Evolutionary conservation across 129 eudicot species (phyloP), one percentile per base, ranked within the genome.

Genomic region (Artemisia tridentata): DNA sequence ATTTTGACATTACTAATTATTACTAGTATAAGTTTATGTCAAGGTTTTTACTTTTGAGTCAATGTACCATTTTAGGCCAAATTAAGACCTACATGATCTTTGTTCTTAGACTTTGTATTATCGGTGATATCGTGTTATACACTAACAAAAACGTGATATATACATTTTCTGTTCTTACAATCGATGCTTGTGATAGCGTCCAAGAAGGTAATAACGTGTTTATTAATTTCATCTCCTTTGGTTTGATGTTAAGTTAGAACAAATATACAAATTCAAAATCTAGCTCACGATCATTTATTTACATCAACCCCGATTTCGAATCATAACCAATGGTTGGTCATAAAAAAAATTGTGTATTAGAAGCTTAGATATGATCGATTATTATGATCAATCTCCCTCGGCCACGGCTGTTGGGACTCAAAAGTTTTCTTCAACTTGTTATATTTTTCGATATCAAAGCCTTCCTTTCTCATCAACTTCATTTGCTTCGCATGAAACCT

Each of bases 361-460:
- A 45, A 46, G 52, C 50, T 62, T 56, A 58, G 48, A 47, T 61
- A 54, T 7, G 34, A 48, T 25, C 58, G 18, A 66, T 62, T 11
- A 11, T 46, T 10, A 68, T 12, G 61, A 45, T 13, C 41, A 71
- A 43, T 43, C 57, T 25, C 60, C 21, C 61, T 55, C 27, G 61
- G 65, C 71, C 75, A 67, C 15, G 67, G 66, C 46, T 50, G 48
- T 10, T 48, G 68, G 50, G 83, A 80, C 81, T 71, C 69, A 68
- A 80, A 86, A 21, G 80, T 81, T 76, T 70, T 84, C 76, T 81
- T 71, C 59, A 93, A 77, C 83, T 85, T 80, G 9, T 72, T 84
- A 57, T 87, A 89, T 86, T 81, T 87, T 18, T 69, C 75, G 18
- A 82, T 3, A 80, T 93, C 96, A 72, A 93, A 93, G 0, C 83